phyloP scores from a whole-genome alignment of 345 rosid species.

The Lumnitzera racemosa region DNA sequence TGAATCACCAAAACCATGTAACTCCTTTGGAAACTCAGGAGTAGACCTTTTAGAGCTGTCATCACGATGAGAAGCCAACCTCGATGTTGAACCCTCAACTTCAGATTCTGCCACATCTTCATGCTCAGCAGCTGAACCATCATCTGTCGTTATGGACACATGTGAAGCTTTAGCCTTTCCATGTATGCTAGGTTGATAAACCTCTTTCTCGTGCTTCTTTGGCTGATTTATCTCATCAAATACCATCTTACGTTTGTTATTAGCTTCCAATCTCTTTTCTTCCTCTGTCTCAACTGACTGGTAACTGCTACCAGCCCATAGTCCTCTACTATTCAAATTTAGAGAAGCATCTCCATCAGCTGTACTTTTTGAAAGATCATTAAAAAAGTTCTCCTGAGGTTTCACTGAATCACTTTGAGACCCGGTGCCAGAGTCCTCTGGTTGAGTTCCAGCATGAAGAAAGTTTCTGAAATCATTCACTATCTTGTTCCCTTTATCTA shows the following conservation, averaged over 20 bases:
- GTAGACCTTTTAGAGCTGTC: slow-evolving; percentile 38
- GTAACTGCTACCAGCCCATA: slow-evolving; percentile 38
- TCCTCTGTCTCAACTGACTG: slow-evolving; percentile 48
- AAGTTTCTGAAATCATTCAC: slow-evolving; percentile 70
- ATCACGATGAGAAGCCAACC: slow-evolving; percentile 33
- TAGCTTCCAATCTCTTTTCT: slow-evolving; percentile 39
- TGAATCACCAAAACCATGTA: slow-evolving; percentile 39
- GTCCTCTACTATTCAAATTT: slow-evolving; percentile 36
- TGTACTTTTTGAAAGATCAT: slow-evolving; percentile 54
- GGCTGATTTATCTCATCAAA: slow-evolving; percentile 47
- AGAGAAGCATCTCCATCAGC: slow-evolving; percentile 47
- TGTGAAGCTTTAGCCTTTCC: slow-evolving; percentile 60
- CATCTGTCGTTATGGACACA: slow-evolving; percentile 70
- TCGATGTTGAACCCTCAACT: slow-evolving; percentile 76
- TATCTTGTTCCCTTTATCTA: slow-evolving; percentile 43
- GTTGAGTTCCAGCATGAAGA: slow-evolving; percentile 46
- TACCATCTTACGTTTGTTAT: slow-evolving; percentile 57
- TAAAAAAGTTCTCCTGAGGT: slow-evolving; percentile 77
- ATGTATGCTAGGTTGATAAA: slow-evolving; percentile 35
- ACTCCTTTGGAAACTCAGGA: slow-evolving; percentile 42
- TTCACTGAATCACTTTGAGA: slow-evolving; percentile 56
- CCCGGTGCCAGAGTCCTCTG: slow-evolving; percentile 49
- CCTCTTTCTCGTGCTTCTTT: slow-evolving; percentile 57
- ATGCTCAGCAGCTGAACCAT: slow-evolving; percentile 85
- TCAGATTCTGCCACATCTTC: slow-evolving; percentile 97